Conservation (phyloP, 495 filamentous ascomycete species). For the Annulohypoxylon moriforme region DNA sequence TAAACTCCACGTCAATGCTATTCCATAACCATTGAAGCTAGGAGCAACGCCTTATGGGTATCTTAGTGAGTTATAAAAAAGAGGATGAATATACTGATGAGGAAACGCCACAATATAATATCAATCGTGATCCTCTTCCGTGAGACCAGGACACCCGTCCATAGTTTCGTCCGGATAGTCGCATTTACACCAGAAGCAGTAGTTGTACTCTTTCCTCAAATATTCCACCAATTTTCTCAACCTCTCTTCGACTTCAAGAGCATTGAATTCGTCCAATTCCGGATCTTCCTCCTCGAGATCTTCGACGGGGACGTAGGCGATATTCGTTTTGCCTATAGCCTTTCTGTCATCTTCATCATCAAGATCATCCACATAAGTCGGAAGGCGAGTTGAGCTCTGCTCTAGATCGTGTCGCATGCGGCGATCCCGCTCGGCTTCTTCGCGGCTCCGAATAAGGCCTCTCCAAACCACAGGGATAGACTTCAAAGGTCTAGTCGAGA, state of each 20-base stretch:
- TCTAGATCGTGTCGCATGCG: conserved; percentile 77
- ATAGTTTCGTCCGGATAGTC: conserved; percentile 75
- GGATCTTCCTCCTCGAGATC: conserved; percentile 85
- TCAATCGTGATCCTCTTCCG: conserved; percentile 93
- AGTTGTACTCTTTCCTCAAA: conserved; percentile 75
- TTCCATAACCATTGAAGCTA: too few relatives aligned
- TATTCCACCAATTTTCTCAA: conserved; percentile 72
- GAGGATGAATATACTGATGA: not conserved
- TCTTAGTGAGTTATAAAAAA: too few relatives aligned
- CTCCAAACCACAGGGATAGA: conserved; percentile 83
- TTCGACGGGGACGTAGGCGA: conserved; percentile 64
- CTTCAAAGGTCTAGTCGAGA: conserved; percentile 60
- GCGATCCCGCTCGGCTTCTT: conserved; percentile 75
- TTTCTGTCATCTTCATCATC: conserved; percentile 64
- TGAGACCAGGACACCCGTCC: conserved; percentile 90
- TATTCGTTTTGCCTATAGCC: conserved; percentile 58
- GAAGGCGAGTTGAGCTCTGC: conserved; percentile 64
- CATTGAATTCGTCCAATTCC: conserved; percentile 87
- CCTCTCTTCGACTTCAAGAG: conserved; percentile 70
- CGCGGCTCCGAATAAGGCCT: conserved; percentile 73
- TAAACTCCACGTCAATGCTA: too few relatives aligned
- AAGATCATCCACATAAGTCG: conserved; percentile 62
- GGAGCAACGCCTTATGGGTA: too few relatives aligned
- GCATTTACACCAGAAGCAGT: conserved; percentile 98
- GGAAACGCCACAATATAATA: not conserved